A percentile compares a stretch with the other conserved stretches of the same genome.
Evolutionary conservation across 225 moss, liverwort and hornwort species (phyloP).

Genomic region (Marchantia polymorpha): DNA sequence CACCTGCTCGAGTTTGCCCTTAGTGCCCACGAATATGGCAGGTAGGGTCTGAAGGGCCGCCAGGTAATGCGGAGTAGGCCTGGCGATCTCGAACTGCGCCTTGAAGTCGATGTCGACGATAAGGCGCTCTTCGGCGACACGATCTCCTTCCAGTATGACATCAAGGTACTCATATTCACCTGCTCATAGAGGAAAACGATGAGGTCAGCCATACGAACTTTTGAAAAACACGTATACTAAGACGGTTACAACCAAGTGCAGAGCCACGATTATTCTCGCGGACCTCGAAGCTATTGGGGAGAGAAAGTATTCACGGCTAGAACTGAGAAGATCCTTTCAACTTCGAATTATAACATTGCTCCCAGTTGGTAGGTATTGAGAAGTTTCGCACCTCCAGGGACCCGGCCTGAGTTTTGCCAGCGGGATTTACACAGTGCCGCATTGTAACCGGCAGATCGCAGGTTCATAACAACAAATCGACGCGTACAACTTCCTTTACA

Average conservation of each 20-base stretch:
- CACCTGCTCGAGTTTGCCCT: slow-evolving; percentile 55
- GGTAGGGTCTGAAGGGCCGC: slow-evolving; percentile 58
- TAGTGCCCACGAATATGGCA: slow-evolving; percentile 65
- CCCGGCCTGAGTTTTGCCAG: slow-evolving; percentile 51
- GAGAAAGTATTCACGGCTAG: no score
- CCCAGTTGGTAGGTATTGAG: background rate
- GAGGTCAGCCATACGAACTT: background rate
- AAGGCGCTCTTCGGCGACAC: slow-evolving; percentile 44
- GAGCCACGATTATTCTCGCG: background rate
- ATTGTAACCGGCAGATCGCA: slow-evolving; percentile 57
- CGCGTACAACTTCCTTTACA: slow-evolving; percentile 71
- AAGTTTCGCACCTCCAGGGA: slow-evolving; percentile 55
- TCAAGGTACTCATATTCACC: slow-evolving; percentile 80
- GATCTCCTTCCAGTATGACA: slow-evolving; percentile 46
- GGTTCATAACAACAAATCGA: slow-evolving; percentile 57
- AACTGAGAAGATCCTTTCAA: background rate
- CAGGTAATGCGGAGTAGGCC: slow-evolving; percentile 58
- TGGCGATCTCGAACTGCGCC: slow-evolving; percentile 73
- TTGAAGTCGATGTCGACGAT: slow-evolving; percentile 75
- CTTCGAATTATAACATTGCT: background rate
- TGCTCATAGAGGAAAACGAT: slow-evolving; percentile 16
- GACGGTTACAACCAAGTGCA: background rate
- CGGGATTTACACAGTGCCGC: slow-evolving; percentile 73
- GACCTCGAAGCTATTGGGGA: background rate
- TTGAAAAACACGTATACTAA: background rate